These are phyloP conservation scores for Trichoderma sp. DNA, from an alignment of 2,329 filamentous ascomycete genomes.

Conservation along the genomic window DNA sequence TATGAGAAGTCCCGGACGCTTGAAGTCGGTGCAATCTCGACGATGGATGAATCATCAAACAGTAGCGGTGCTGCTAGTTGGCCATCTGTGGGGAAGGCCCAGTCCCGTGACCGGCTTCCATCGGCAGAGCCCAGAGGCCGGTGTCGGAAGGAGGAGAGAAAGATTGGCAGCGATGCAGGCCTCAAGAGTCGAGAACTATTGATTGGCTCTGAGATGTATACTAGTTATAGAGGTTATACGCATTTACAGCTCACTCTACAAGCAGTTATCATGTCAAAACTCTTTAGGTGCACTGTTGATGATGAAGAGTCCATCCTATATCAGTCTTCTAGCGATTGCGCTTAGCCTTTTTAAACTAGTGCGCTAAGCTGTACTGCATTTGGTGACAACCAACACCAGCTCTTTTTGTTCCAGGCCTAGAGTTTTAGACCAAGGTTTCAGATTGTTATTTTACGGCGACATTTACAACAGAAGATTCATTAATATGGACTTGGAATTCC, in stretches of 20 bases:
- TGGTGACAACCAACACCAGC: too few relatives aligned
- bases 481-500: too few relatives aligned
- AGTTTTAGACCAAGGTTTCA: neutral
- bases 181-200: neutral
- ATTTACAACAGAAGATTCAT: too few relatives aligned
- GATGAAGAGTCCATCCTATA: neutral
- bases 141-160: conserved; percentile 8
- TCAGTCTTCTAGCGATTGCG: neutral
- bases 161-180: neutral
- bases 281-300: neutral
- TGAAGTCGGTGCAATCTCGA: conserved; percentile 14
- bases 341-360: neutral
- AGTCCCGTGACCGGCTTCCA: conserved; percentile 22
- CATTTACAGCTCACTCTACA: neutral
- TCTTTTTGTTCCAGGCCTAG: too few relatives aligned
- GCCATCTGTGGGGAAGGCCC: conserved; percentile 10
- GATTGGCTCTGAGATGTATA: too few relatives aligned
- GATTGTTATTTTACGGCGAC: neutral
- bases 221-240: too few relatives aligned
- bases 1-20: neutral
- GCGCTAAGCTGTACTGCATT: neutral
- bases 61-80: neutral
- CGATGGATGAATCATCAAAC: neutral
- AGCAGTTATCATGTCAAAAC: neutral
- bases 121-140: conserved; percentile 15